Conservation (phyloP, 2,329 filamentous ascomycete genomes). For the Alternaria sp. region DNA sequence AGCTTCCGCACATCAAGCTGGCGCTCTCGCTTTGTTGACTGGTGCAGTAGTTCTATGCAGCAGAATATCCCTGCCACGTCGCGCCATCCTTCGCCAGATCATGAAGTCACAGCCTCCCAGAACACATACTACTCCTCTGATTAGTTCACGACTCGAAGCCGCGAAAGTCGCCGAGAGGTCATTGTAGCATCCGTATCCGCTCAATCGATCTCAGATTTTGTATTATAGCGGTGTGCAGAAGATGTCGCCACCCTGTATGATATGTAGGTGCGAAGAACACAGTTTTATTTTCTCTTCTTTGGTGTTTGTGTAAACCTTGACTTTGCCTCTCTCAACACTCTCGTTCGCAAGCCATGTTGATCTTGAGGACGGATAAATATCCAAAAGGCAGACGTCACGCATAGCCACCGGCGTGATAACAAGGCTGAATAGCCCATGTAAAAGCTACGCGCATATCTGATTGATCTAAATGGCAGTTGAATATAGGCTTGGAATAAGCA, state of each 20-base stretch:
- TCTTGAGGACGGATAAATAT: not conserved
- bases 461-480: no score
- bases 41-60: slow-evolving; percentile 82
- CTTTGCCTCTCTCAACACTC: not conserved
- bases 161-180: slow-evolving; percentile 28
- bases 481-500: no score
- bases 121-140: slow-evolving; percentile 28
- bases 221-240: slow-evolving; percentile 11
- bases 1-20: slow-evolving; percentile 91
- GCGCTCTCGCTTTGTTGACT: slow-evolving; percentile 83
- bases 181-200: slow-evolving; percentile 16
- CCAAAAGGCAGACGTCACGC: no score
- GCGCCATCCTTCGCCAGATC: slow-evolving; percentile 43
- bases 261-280: slow-evolving; percentile 13
- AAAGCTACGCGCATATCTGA: no score
- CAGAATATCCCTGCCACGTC: slow-evolving; percentile 47
- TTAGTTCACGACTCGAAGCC: slow-evolving; percentile 34
- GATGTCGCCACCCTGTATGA: slow-evolving; percentile 11
- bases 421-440: no score
- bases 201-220: not conserved
- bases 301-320: not conserved
- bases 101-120: slow-evolving; percentile 34
- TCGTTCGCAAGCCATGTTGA: not conserved
- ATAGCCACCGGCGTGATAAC: no score
- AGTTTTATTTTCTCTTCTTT: slow-evolving; percentile 1